Conservation (phyloP, 345 rosid genomes). For the Balakata baccata region DNA sequence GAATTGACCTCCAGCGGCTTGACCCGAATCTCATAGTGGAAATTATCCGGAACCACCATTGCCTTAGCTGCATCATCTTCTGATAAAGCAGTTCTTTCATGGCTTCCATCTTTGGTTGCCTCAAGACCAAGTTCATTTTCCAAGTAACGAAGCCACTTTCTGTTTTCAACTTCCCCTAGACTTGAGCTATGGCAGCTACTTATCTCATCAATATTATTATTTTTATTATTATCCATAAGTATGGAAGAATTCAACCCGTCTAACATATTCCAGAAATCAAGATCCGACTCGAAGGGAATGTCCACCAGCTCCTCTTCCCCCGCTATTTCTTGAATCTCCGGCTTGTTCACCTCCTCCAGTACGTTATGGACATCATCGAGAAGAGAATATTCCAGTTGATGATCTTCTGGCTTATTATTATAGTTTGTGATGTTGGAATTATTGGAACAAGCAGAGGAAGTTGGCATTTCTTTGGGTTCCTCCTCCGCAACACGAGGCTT, state of each 20-base stretch:
- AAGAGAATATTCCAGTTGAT: neutral
- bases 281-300: slow-evolving; percentile 55
- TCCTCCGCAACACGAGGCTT: slow-evolving; percentile 18
- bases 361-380: slow-evolving; percentile 1
- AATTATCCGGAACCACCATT: slow-evolving; percentile 3
- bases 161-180: slow-evolving; percentile 33
- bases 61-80: neutral
- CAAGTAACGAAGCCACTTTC: slow-evolving; percentile 53
- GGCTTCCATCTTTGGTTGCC: slow-evolving; percentile 20
- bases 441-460: slow-evolving; percentile 38
- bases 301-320: neutral
- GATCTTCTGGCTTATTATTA: slow-evolving; percentile 16
- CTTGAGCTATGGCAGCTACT: slow-evolving; percentile 19
- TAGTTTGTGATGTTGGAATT: slow-evolving; percentile 27
- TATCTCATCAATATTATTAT: slow-evolving; percentile 12
- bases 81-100: neutral
- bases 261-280: slow-evolving; percentile 69
- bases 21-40: neutral
- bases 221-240: slow-evolving; percentile 1
- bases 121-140: slow-evolving; percentile 67
- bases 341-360: slow-evolving; percentile 63
- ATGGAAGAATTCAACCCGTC: slow-evolving; percentile 42
- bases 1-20: slow-evolving; percentile 5
- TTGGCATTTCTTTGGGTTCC: slow-evolving; percentile 33
- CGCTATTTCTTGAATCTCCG: slow-evolving; percentile 24